These are phyloP conservation scores for Mycena venus DNA, from an alignment of 768 basidiomycete species.

Conservation along the genomic window DNA sequence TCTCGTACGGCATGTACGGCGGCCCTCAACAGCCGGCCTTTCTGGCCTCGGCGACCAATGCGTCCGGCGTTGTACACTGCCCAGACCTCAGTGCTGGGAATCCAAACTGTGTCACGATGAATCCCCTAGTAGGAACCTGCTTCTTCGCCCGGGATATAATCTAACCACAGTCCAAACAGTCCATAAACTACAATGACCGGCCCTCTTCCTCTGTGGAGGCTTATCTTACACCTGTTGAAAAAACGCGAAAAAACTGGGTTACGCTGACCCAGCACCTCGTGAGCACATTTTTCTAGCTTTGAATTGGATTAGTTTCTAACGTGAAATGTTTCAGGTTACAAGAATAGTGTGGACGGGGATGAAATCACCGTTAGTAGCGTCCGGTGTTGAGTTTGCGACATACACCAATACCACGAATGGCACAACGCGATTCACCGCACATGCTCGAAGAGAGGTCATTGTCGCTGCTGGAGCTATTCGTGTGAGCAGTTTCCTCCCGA, in stretches of 20 bases:
- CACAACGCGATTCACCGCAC: slow-evolving; percentile 54
- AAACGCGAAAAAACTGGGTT: slow-evolving; percentile 60
- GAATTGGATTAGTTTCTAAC: too few relatives aligned
- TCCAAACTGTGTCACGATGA: slow-evolving; percentile 67
- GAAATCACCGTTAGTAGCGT: slow-evolving; percentile 53
- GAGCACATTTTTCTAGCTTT: neutral
- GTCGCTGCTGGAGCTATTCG: slow-evolving; percentile 65
- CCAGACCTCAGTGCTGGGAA: slow-evolving; percentile 67
- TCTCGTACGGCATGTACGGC: slow-evolving; percentile 21
- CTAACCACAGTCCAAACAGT: too few relatives aligned
- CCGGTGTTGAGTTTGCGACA: slow-evolving; percentile 62
- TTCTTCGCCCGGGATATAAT: too few relatives aligned
- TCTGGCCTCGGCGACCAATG: slow-evolving; percentile 1
- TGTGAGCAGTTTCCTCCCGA: slow-evolving; percentile 37
- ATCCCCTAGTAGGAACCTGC: slow-evolving; percentile 57
- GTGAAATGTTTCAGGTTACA: slow-evolving; percentile 52
- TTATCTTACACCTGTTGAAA: slow-evolving; percentile 67
- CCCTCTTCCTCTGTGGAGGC: slow-evolving; percentile 67
- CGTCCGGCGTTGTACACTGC: slow-evolving; percentile 58
- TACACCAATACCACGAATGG: slow-evolving; percentile 46
- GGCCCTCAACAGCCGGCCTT: slow-evolving; percentile 25
- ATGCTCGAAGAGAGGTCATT: slow-evolving; percentile 64
- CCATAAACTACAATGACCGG: slow-evolving; percentile 63
- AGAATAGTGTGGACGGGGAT: slow-evolving; percentile 57
- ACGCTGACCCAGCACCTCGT: slow-evolving; percentile 55